A percentile compares a stretch with the other conserved stretches of the same genome.
Evolutionary conservation across 305 asterid genomes (phyloP).

Genomic region (Fraxinus baroniana): DNA sequence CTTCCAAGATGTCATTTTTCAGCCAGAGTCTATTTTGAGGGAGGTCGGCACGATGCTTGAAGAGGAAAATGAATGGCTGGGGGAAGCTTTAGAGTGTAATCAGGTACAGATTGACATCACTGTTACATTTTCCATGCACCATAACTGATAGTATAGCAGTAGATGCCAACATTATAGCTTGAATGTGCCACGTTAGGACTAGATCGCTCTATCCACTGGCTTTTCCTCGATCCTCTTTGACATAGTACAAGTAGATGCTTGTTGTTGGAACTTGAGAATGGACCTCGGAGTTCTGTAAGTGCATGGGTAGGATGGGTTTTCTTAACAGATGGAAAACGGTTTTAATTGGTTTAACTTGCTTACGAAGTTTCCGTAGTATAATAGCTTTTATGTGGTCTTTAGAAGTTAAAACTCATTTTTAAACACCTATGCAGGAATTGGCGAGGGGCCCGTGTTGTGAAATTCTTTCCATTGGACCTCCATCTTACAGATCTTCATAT

Average conservation of each 20-base stretch:
- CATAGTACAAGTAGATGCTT: slow-evolving; percentile 6
- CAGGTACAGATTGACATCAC: slow-evolving; percentile 51
- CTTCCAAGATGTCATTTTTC: slow-evolving; percentile 47
- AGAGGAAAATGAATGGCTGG: slow-evolving; percentile 48
- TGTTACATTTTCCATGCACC: slow-evolving; percentile 12
- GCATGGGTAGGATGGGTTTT: slow-evolving; percentile 1
- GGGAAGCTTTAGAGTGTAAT: slow-evolving; percentile 67
- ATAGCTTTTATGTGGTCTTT: slow-evolving; percentile 8
- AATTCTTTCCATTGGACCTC: too few relatives aligned
- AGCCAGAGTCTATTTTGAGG: too few relatives aligned
- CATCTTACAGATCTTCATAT: too few relatives aligned
- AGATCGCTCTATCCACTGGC: not conserved
- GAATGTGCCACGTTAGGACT: not conserved
- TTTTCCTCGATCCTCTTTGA: not conserved
- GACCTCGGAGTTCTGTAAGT: slow-evolving; percentile 5
- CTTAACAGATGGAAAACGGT: not conserved
- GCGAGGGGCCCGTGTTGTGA: too few relatives aligned
- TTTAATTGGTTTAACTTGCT: not conserved
- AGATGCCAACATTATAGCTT: not conserved
- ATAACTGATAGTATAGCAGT: not conserved
- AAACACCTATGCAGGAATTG: too few relatives aligned
- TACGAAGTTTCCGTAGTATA: not conserved
- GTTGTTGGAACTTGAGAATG: slow-evolving; percentile 11
- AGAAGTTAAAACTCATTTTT: not conserved
- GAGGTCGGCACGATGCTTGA: slow-evolving; percentile 48